A percentile compares a stretch with the other conserved stretches of the same genome.
phyloP scores from a whole-genome alignment of 345 rosid species.

The Carallia brachiata region DNA sequence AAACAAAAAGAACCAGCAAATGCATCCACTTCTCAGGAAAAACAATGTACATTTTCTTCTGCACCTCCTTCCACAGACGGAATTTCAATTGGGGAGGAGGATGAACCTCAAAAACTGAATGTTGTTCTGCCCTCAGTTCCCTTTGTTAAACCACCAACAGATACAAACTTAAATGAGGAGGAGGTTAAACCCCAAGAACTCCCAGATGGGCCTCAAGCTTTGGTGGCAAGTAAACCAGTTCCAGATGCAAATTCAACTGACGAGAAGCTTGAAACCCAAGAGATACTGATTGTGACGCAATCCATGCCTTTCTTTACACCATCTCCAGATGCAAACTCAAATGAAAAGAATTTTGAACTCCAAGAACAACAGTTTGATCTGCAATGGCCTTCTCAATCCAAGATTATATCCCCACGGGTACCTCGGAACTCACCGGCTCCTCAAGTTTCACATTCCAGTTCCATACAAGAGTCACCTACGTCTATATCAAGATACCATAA shows the following conservation, averaged over 20 bases:
- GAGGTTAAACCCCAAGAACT: conserved; percentile 7
- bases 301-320: conserved; percentile 13
- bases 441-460: conserved; percentile 38
- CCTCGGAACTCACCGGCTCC: conserved; percentile 41
- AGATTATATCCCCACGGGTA: conserved; percentile 52
- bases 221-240: conserved; percentile 18
- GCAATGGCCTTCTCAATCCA: conserved; percentile 49
- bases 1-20: conserved; percentile 33
- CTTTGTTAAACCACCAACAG: conserved; percentile 10
- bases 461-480: conserved; percentile 46
- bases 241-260: conserved; percentile 18
- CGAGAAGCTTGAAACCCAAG: conserved; percentile 12
- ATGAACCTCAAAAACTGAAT: conserved; percentile 9
- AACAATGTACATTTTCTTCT: not conserved
- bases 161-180: conserved; percentile 8
- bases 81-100: conserved; percentile 5
- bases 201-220: conserved; percentile 6
- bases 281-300: conserved; percentile 1
- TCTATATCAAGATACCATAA: conserved; percentile 51
- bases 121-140: not conserved
- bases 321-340: conserved; percentile 34
- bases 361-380: conserved; percentile 48
- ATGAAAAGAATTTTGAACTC: conserved; percentile 35
- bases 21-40: conserved; percentile 21
- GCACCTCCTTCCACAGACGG: conserved; percentile 10